Base-by-base conservation (phyloP, 345 rosid genomes). In the Limnanthes douglasii region DNA sequence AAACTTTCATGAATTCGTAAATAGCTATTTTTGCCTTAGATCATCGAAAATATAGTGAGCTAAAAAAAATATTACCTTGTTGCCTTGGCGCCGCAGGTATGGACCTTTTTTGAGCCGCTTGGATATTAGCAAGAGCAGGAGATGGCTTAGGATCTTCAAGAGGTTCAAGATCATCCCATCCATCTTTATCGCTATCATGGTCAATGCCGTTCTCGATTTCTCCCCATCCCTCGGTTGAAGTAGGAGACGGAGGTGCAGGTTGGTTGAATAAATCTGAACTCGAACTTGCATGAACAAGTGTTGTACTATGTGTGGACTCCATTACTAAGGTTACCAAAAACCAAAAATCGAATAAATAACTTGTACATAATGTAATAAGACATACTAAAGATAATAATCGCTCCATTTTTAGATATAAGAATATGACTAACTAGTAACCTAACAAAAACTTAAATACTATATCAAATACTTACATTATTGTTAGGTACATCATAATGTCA, bases 211-310 rank as follows among this genome's bases (percentile, higher is more conserved):
- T 78, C 43, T 73, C 96, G 34, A 69, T 51, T 40, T 90, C 98
- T 59, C 98, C 98, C 98, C 98, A 90, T 18, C 98, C 98, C 57
- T 90, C 96, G 1, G 94, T 77, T 56, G 96, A 90, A 39, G 96
- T 65, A 13, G 98, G 98, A 22, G 96, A 90, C 15, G 34, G 56
- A 26, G 88, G 92, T 34, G 59, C 62, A 0, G 88, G 88, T 56
- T 54, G 85, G 54, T 90, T 88, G 4, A 74, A 60, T 32, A 78
- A 58, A 65, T 80, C 96, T 5, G 61, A 57, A 73, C 68, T 55
- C 8, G 85, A 74, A 69, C 69, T 75, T 39, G 53, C 60, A 51
- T 21, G 61, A 10, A 59, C 57, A 25, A 79, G 69, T 11, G 74
- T 56, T 35, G 69, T 56, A 32, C 53, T 60, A 56, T 60, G 66